Conservation (phyloP, 306 rosid genomes). For the Rosa lucieae region DNA sequence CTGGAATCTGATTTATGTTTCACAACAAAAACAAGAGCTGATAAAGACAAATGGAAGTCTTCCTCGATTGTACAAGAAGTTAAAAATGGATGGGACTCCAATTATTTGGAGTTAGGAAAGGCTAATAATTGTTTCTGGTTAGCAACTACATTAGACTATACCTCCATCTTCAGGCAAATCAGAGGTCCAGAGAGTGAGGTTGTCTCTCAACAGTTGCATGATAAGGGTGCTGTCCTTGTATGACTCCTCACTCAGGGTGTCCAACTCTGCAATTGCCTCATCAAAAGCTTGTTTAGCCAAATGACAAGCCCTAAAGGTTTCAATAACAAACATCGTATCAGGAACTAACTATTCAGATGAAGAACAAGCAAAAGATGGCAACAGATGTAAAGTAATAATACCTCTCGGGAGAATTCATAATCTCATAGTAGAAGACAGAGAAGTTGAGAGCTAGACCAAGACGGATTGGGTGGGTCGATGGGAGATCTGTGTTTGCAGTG, state of each 20-base stretch:
- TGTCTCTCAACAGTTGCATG: conserved; percentile 98
- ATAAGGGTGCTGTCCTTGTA: conserved; percentile 98
- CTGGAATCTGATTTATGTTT: conserved; percentile 10
- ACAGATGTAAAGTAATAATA: conserved; percentile 20
- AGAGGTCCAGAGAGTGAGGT: conserved; percentile 98
- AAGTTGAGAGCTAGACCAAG: conserved; percentile 98
- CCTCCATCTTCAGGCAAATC: conserved; percentile 99
- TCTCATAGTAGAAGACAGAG: conserved; percentile 97
- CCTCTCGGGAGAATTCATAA: conserved; percentile 98
- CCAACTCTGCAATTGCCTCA: conserved; percentile 98
- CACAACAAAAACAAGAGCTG: neutral
- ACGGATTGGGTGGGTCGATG: conserved; percentile 94
- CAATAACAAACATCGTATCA: conserved; percentile 23
- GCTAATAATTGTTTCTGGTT: neutral
- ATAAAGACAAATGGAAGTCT: neutral
- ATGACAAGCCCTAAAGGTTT: conserved; percentile 86
- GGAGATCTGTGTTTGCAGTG: conserved; percentile 88
- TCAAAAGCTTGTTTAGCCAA: conserved; percentile 99
- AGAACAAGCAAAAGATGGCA: conserved; percentile 11
- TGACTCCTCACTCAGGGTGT: conserved; percentile 97
- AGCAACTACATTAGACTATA: conserved; percentile 25
- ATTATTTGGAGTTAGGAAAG: neutral
- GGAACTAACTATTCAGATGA: conserved; percentile 7
- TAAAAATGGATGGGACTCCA: neutral
- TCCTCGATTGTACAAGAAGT: neutral